These are phyloP conservation scores for Ganoderma lingzhi DNA, from an alignment of 1,284 basidiomycete genomes.

Conservation along the genomic window DNA sequence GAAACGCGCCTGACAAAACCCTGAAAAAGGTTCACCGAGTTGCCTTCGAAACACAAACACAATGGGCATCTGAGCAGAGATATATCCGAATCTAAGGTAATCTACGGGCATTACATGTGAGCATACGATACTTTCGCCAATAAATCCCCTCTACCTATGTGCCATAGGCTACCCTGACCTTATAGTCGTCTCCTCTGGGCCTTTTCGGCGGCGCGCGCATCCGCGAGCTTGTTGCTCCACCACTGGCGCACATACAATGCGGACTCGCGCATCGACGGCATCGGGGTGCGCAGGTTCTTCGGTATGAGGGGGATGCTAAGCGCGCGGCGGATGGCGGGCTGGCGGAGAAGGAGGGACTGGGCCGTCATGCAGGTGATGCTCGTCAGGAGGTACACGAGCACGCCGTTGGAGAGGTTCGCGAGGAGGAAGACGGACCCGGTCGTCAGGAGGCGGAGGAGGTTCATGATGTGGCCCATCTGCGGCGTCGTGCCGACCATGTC, in stretches of 20 bases:
- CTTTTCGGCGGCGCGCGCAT: constrained; percentile 26
- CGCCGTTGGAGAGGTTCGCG: constrained; percentile 63
- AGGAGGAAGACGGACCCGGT: constrained; percentile 70
- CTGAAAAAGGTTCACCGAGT: too few species aligned
- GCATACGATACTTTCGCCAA: constrained; percentile 30
- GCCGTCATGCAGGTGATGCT: constrained; percentile 50
- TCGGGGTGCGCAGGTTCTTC: constrained; percentile 31
- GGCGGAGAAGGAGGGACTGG: constrained; percentile 59
- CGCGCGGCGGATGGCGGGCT: constrained; percentile 52
- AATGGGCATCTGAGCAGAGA: constrained; percentile 11
- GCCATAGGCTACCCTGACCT: background rate
- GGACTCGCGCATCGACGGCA: constrained; percentile 42
- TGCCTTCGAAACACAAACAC: background rate
- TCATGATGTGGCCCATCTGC: constrained; percentile 75
- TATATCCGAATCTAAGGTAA: constrained; percentile 25
- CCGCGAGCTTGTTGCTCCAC: constrained; percentile 36
- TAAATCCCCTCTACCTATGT: background rate
- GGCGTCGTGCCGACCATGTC: constrained; percentile 61
- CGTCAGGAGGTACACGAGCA: constrained; percentile 68
- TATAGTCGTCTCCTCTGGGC: constrained; percentile 22
- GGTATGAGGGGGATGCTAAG: constrained; percentile 58
- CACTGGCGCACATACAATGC: constrained; percentile 39
- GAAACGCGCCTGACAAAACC: background rate
- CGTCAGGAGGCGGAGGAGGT: constrained; percentile 72
- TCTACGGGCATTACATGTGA: constrained; percentile 25